Percentiles rank a stretch among this genome's conserved stretches.
phyloP scores from a whole-genome alignment of 495 filamentous ascomycete genomes.

The Xylaria acuta region DNA sequence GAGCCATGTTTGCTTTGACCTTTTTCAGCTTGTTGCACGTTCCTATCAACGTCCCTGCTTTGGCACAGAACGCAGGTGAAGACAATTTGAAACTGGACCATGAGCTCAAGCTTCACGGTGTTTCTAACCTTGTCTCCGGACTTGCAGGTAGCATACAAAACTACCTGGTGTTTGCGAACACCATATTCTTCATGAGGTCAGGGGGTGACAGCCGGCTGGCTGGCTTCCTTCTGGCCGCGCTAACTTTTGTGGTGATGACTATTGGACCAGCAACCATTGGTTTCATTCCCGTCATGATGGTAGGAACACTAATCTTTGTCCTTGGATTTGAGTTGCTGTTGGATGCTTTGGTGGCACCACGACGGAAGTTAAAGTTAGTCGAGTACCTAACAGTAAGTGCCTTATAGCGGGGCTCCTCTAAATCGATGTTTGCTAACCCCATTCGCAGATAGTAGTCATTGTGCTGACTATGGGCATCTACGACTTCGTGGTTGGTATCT shows the following conservation, averaged over 20 bases:
- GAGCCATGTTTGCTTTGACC: conserved; percentile 95
- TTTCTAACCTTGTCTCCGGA: conserved; percentile 91
- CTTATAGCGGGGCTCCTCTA: conserved; percentile 30
- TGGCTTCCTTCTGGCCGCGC: conserved; percentile 81
- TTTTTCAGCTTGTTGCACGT: conserved; percentile 98
- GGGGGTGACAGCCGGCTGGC: conserved; percentile 87
- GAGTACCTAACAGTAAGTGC: conserved; percentile 76
- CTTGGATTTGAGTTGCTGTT: conserved; percentile 88
- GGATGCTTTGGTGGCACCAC: conserved; percentile 87
- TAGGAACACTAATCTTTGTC: conserved; percentile 91
- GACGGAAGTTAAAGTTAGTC: conserved; percentile 80
- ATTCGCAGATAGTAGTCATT: conserved; percentile 77
- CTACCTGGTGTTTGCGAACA: conserved; percentile 96
- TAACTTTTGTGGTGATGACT: conserved; percentile 80
- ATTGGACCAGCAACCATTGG: conserved; percentile 88
- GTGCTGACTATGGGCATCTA: conserved; percentile 94
- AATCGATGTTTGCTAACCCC: conserved; percentile 35
- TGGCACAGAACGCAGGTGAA: conserved; percentile 86
- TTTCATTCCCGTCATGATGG: conserved; percentile 95
- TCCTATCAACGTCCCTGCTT: conserved; percentile 93
- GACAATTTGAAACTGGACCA: conserved; percentile 90
- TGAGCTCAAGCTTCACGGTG: conserved; percentile 90
- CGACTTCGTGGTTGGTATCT: conserved; percentile 94
- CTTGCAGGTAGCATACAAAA: conserved; percentile 91
- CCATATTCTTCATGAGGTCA: conserved; percentile 89